phyloP scores from a whole-genome alignment of 169 alveolate genomes.

The Eimeria acervulina region DNA sequence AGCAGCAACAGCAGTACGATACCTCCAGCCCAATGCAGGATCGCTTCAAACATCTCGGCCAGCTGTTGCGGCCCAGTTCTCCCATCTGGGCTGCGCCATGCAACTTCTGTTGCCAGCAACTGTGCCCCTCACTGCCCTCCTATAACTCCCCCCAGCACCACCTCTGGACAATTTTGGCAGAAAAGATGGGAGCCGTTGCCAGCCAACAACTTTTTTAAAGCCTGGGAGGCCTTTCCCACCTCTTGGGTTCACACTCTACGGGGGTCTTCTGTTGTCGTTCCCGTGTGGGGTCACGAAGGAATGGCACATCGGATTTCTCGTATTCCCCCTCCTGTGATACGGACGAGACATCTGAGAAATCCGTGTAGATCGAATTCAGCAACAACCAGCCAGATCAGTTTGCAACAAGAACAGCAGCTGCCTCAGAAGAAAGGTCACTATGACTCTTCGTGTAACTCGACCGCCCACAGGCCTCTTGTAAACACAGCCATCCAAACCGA shows the following conservation, averaged over 20 bases:
- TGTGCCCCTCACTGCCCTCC: background rate
- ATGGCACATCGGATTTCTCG: background rate
- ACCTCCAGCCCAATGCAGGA: background rate
- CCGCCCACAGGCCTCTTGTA: background rate
- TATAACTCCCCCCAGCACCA: background rate
- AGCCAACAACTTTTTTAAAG: background rate
- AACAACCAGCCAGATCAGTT: background rate
- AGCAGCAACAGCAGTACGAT: background rate
- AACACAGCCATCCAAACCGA: slow-evolving; percentile 44
- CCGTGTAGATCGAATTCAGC: background rate
- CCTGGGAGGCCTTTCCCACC: slow-evolving; percentile 32
- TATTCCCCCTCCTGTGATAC: background rate
- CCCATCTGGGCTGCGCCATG: background rate
- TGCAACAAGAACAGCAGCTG: background rate
- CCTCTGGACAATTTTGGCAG: background rate
- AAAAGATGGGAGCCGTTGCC: background rate
- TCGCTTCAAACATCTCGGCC: background rate
- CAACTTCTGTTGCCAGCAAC: background rate
- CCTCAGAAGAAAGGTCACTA: background rate
- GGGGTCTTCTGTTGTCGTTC: background rate
- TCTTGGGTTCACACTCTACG: slow-evolving; percentile 9
- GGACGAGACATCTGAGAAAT: background rate
- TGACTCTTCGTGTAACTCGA: background rate
- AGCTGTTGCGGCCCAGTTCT: background rate
- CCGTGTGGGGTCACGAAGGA: background rate